Base-by-base conservation (phyloP, 2,329 filamentous ascomycete genomes). In the Ophiostoma australiae region DNA sequence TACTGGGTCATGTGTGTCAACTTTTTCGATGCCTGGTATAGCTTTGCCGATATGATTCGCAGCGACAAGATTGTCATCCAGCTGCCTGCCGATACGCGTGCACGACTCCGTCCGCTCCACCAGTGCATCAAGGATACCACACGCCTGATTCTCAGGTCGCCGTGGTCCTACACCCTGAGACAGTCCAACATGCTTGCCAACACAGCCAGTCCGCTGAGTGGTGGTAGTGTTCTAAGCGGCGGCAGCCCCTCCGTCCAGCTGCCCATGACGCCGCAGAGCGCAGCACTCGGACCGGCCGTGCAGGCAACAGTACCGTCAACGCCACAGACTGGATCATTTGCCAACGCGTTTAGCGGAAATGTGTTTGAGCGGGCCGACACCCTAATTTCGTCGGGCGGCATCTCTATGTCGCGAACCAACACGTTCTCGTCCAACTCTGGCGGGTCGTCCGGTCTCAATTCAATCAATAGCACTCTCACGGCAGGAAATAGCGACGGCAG, bases 231-330 rank as follows among this genome's bases (percentile, higher is more conserved):
- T 31, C 13, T 71, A 27, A 70, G 67, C 48, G 72, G 68, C 1
- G 68, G 65, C 55, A 63, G 48, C 31, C 71, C 76, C 69, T 70
- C 70, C 4, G 73, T 78, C 52, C 80, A 81, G 69, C 75, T 93
- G 52, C 93, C 94, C 10, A 93, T 95, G 76, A 97, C 94, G 1
- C 94, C 94, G 8, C 86, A 97, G 73, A 95, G 92, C 76, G 94
- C 93, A 20, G 94, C 94, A 1, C 84, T 97, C 5, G 94, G 94
- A 0, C 93, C 94, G 6, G 94, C 94, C 27, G 92, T 93, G 70
- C 93, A 97, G 80, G 93, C 94, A 0, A 97, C 93, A 0, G 90
- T 97, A 13, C 91, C 92, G 4, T 91, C 86, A 2, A 92, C 88
- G 0, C 88, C 88, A 11, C 84, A 87, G 76, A 86, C 82, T 72